Percentiles rank a stretch among this genome's conserved stretches.
Evolutionary conservation across 306 rosid genomes (phyloP).

Genomic region (Acacia melanoxylon): DNA sequence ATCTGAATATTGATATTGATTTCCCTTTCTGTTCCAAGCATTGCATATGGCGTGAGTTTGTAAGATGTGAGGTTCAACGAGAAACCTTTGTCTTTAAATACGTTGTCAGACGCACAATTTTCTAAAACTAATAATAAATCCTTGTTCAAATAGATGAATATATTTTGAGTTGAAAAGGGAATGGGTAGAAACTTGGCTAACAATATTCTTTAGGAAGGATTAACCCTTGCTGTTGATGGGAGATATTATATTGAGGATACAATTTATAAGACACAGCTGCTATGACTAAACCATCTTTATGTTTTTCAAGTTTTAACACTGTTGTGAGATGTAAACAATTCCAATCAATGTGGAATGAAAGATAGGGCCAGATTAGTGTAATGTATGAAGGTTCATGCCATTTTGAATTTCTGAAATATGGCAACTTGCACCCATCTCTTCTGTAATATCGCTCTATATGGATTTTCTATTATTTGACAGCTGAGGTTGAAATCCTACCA

Average conservation of each 20-base stretch:
- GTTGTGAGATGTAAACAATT: not conserved
- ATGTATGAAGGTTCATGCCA: slow-evolving; percentile 10
- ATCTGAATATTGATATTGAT: not conserved
- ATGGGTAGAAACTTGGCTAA: not conserved
- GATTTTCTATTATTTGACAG: slow-evolving; percentile 50
- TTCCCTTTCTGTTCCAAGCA: slow-evolving; percentile 20
- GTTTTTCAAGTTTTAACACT: not conserved
- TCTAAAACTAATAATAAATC: slow-evolving; percentile 9
- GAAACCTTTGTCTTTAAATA: not conserved
- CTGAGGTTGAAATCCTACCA: slow-evolving; percentile 62
- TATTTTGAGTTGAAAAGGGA: slow-evolving; percentile 3
- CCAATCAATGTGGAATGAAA: slow-evolving; percentile 2
- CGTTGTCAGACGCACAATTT: not conserved
- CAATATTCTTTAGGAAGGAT: slow-evolving; percentile 11
- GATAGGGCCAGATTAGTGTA: slow-evolving; percentile 10
- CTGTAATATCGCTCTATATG: slow-evolving; percentile 25
- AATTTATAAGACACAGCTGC: not conserved
- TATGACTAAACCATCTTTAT: slow-evolving; percentile 4
- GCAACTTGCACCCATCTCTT: not conserved
- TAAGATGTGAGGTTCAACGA: slow-evolving; percentile 8
- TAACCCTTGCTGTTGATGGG: not conserved
- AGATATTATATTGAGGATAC: not conserved
- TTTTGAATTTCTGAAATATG: slow-evolving; percentile 22
- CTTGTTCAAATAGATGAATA: slow-evolving; percentile 6
- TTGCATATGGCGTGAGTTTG: not conserved